Evolutionary conservation across 2,329 filamentous ascomycete genomes (phyloP).

Genomic region (Dactylellina parvicollis): DNA sequence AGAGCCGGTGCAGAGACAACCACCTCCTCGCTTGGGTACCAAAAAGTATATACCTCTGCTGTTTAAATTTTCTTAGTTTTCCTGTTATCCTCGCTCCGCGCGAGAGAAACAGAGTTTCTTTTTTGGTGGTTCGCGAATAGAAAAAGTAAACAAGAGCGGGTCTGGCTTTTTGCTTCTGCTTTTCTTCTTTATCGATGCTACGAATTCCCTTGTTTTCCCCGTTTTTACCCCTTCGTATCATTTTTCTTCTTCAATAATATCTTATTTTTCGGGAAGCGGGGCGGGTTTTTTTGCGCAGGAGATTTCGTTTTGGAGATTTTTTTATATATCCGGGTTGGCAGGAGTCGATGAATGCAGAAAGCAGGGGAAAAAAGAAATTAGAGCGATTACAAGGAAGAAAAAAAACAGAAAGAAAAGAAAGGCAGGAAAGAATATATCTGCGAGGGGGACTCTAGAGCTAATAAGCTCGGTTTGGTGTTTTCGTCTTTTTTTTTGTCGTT

Average conservation of each 20-base stretch:
- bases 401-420: neutral
- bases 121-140: conserved; percentile 37
- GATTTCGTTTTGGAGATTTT: too few species aligned
- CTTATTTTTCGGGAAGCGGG: neutral
- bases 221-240: neutral
- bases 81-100: neutral
- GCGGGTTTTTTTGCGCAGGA: neutral
- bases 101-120: conserved; percentile 7
- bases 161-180: neutral
- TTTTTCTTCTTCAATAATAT: conserved; percentile 5
- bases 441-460: neutral
- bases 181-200: conserved; percentile 5
- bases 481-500: neutral
- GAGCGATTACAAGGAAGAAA: neutral
- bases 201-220: neutral
- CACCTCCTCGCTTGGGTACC: neutral
- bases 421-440: neutral
- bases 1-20: neutral
- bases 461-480: neutral
- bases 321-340: neutral
- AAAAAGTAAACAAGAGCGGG: conserved; percentile 33
- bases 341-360: neutral
- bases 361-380: neutral
- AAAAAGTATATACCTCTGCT: conserved; percentile 20
- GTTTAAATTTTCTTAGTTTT: neutral